These are phyloP conservation scores for Diaporthe citrichinensis DNA, from an alignment of 2,329 filamentous ascomycete species.

Conservation along the genomic window DNA sequence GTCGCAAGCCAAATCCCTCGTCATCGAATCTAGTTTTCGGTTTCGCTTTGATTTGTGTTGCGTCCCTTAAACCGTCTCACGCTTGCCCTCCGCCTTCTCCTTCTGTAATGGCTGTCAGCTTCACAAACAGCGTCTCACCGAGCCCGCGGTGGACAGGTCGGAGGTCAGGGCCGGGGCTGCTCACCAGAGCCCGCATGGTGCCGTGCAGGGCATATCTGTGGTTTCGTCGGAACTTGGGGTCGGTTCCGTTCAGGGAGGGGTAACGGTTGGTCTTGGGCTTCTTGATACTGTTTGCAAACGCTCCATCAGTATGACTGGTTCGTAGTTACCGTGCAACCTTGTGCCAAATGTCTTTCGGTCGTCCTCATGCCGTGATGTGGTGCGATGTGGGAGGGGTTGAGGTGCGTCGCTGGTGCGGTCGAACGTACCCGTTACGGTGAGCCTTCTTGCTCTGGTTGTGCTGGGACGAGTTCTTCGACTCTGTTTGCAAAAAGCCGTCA, in stretches of 20 bases:
- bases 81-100: constrained; percentile 97
- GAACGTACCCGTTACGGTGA: constrained; percentile 96
- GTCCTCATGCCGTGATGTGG: background rate
- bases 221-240: constrained; percentile 99
- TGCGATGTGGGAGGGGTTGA: constrained; percentile 5
- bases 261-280: constrained; percentile 99
- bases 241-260: constrained; percentile 97
- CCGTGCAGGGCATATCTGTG: constrained; percentile 99
- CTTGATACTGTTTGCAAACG: constrained; percentile 83
- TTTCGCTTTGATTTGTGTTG: constrained; percentile 45
- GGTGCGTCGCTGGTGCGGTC: constrained; percentile 37
- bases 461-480: constrained; percentile 99
- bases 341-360: background rate
- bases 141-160: constrained; percentile 46
- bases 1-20: constrained; percentile 39
- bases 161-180: constrained; percentile 55
- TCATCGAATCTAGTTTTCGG: constrained; percentile 35
- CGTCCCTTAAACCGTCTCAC: constrained; percentile 79
- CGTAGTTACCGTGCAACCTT: background rate
- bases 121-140: constrained; percentile 14
- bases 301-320: constrained; percentile 35
- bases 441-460: constrained; percentile 99
- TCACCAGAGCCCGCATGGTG: constrained; percentile 95
- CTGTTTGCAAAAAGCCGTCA: constrained; percentile 63
- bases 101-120: constrained; percentile 72